Base-by-base conservation (phyloP, 371 early-diverging fungal genomes). In the Blastocladiella emersonii region DNA sequence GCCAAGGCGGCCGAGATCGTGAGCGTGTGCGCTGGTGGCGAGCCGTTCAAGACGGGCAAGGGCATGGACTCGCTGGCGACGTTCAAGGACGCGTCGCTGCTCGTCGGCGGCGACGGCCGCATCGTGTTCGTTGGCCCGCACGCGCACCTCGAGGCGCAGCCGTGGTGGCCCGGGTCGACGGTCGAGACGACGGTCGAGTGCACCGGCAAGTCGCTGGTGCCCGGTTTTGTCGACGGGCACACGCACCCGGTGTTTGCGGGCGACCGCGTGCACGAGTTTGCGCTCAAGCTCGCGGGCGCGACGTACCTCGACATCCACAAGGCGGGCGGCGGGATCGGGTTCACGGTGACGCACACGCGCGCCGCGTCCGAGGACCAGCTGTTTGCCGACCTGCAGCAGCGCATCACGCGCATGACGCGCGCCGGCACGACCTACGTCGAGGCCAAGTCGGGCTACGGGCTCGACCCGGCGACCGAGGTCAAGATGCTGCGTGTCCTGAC, bases 401-500 rank as follows among this genome's bases (percentile, higher is more conserved):
- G 64, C 25, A 17, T 64, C 8, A 17, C 64, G 6, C 51, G 64
- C n/a, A 64, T 64, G 64, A 12, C 49, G 0, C 19, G 25, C 10
- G 23, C 30, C 23, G 64, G 64, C 15, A 64, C 64, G 15, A 64
- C 64, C 1, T 36, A 6, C 10, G 41, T 34, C 21, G 64, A 64
- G 64, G 64, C 64, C 49, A 63, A 59, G 59, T 61, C 62, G n/a
- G 64, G 64, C 0, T 64, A 64, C 27, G 64, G 64, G 7, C 63
- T 64, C 8, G 64, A 64, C 36, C 25, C 63, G 30, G 64, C 32
- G 43, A 64, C 64, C 34, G 64, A 64, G 48, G 19, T 64, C 27
- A 64, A 64, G 57, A 64, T 64, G 64, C 57, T 64, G 41, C 51
- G 57, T 1, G 64, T 64, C 21, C 30, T 63, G 19, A 36, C 27